A percentile compares a stretch with the other conserved stretches of the same genome.
Evolutionary conservation across 208 protist species (phyloP).

Genomic region (Crithidia acanthocephali): DNA sequence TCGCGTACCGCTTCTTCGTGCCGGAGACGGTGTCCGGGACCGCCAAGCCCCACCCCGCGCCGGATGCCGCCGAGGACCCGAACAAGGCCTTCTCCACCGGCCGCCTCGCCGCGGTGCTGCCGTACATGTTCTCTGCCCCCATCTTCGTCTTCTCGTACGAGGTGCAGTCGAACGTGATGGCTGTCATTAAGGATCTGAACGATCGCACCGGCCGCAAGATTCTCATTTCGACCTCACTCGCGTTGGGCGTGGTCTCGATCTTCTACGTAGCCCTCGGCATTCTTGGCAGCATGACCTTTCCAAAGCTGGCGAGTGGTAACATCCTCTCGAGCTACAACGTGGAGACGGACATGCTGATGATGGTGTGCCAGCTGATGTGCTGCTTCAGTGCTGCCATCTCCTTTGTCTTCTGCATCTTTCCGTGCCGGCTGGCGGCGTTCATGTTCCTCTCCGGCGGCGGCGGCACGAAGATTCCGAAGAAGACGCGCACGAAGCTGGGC

Average conservation of each 20-base stretch:
- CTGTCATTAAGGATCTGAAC: conserved; percentile 79
- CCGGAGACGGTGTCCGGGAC: conserved; percentile 18
- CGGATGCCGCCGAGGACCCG: not conserved
- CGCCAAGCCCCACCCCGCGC: not conserved
- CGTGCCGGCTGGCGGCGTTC: conserved; percentile 64
- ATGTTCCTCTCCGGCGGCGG: conserved; percentile 72
- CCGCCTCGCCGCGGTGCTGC: conserved; percentile 31
- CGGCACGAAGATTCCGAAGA: conserved; percentile 59
- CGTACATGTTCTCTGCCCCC: conserved; percentile 70
- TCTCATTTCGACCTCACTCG: conserved; percentile 64
- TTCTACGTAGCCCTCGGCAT: conserved; percentile 68
- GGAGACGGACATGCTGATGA: conserved; percentile 61
- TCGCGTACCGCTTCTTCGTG: conserved; percentile 70
- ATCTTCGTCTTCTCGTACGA: conserved; percentile 88
- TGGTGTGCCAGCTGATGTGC: conserved; percentile 69
- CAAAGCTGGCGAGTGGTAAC: conserved; percentile 61
- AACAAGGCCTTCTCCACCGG: conserved; percentile 11
- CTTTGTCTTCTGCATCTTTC: conserved; percentile 82
- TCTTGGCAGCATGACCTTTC: conserved; percentile 71
- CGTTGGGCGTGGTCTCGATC: conserved; percentile 52
- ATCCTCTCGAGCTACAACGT: conserved; percentile 68
- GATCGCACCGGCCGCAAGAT: conserved; percentile 67
- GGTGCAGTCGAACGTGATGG: conserved; percentile 86
- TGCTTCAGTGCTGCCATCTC: conserved; percentile 76
- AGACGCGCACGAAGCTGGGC: conserved; percentile 54